Evolutionary conservation across 2,329 filamentous ascomycete genomes (phyloP), one percentile per base, ranked within the genome.

Genomic region (Berkeleyomyces basicola): DNA sequence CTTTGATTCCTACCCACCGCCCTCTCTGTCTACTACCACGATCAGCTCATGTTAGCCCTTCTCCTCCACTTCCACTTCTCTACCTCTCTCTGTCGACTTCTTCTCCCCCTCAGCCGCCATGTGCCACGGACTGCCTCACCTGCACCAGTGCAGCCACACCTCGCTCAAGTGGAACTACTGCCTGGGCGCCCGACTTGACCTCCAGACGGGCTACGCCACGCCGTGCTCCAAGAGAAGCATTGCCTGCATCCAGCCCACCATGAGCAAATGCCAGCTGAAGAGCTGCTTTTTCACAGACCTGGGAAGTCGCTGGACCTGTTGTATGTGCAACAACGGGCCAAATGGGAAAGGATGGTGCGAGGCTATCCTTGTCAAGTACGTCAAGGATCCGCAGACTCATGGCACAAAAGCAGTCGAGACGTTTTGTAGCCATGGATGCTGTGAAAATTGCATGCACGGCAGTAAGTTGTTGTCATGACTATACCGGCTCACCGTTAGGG

Each of bases 81-180:
- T n/a, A 36, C 11, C 49, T 14, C 37, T 53, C 31, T 31, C 37
- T 36, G 23, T 14, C 49, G 7, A 36, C 23, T 36, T 36, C 57
- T 23, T 44, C 49, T 31, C 16, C 36, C 37, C 10, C 33, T 14
- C 9, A 2, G 61, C 49, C 69, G 71, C 68, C 33, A 82, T 82
- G 79, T 82, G 79, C 67, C 75, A 79, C 73, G 79, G 78, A 60
- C 78, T 80, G 66, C 79, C 79, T 62, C 76, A 78, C 59, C 72
- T 73, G 66, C 79, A 82, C 66, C 72, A 76, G 11, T 82, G 79
- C 68, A 73, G 74, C 33, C 79, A 82, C 69, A 78, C 76, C n/a
- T 81, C 79, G 57, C 74, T 81, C 66, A 76, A 75, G 65, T 82
- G 78, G 78, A 74, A 79, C 67, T 80, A 81, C 70, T 82, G 79